Percentiles rank a stretch among this genome's conserved stretches.
These are phyloP conservation scores for Pseudozyma sp. DNA, from an alignment of 1,284 basidiomycete genomes.

Conservation along the genomic window DNA sequence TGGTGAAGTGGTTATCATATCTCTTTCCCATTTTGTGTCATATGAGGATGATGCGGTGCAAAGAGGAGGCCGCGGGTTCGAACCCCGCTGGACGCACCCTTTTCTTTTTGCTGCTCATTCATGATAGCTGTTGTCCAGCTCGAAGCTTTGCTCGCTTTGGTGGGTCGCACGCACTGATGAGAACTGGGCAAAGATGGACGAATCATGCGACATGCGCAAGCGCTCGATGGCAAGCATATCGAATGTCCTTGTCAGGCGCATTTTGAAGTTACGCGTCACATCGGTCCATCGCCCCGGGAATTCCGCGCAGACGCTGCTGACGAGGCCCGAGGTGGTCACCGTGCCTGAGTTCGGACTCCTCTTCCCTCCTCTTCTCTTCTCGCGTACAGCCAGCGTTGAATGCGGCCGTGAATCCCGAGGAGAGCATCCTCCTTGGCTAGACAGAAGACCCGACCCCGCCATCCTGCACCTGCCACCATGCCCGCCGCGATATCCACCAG, in stretches of 20 bases:
- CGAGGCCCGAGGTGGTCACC: background rate
- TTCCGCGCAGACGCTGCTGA: background rate
- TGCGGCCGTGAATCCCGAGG: background rate
- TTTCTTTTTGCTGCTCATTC: background rate
- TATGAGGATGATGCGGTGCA: background rate
- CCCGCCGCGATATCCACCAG: background rate
- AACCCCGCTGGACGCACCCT: constrained; percentile 14
- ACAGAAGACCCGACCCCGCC: too few species aligned
- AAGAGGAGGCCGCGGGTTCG: constrained; percentile 16
- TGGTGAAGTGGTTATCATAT: constrained; percentile 11
- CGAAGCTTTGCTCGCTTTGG: background rate
- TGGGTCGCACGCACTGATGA: background rate
- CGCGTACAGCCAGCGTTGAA: background rate
- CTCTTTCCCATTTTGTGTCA: constrained; percentile 8
- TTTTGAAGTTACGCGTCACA: background rate
- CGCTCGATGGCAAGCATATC: background rate
- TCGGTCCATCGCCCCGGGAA: too few species aligned
- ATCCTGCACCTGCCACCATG: too few species aligned
- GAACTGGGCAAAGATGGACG: too few species aligned
- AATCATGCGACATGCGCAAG: background rate
- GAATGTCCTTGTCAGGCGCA: background rate
- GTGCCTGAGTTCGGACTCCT: background rate
- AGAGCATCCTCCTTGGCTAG: too few species aligned
- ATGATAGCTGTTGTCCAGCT: background rate
- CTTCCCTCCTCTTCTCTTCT: too few species aligned